Evolutionary conservation across 2,329 filamentous ascomycete species (phyloP).

Genomic region (Talaromyces sp.): DNA sequence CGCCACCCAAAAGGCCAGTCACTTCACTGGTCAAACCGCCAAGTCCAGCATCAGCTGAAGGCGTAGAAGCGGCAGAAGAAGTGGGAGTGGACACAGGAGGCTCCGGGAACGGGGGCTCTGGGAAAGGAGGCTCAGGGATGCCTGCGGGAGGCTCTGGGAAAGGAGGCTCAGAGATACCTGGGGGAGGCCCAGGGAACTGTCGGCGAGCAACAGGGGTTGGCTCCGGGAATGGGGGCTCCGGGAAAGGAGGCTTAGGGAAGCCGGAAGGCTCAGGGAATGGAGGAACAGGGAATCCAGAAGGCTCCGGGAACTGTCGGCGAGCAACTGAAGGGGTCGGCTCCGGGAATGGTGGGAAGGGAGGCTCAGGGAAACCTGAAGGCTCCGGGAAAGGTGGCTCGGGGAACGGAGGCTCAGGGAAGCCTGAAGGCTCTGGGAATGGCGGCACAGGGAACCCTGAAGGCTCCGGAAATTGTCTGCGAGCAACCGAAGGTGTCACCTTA

Average conservation of each 20-base stretch:
- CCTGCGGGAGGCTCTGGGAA: background rate
- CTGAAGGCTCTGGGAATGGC: background rate
- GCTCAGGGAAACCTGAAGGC: background rate
- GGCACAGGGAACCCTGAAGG: background rate
- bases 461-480: background rate
- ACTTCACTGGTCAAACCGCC: background rate
- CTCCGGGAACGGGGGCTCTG: background rate
- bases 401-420: background rate
- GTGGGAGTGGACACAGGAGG: background rate
- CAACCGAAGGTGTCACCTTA: too few relatives aligned
- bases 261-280: background rate
- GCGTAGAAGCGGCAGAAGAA: background rate
- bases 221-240: too few relatives aligned
- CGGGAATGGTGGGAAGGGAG: background rate
- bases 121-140: slow-evolving; percentile 2
- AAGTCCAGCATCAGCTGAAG: background rate
- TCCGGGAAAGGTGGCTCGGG: background rate
- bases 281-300: background rate
- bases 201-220: too few relatives aligned
- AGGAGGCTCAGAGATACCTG: background rate
- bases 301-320: background rate
- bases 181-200: background rate
- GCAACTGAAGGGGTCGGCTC: background rate
- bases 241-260: background rate
- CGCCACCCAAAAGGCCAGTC: background rate